A percentile compares a stretch with the other conserved stretches of the same genome.
Conservation (phyloP, 352 stramenopile species). For the Phytophthora constricta region DNA sequence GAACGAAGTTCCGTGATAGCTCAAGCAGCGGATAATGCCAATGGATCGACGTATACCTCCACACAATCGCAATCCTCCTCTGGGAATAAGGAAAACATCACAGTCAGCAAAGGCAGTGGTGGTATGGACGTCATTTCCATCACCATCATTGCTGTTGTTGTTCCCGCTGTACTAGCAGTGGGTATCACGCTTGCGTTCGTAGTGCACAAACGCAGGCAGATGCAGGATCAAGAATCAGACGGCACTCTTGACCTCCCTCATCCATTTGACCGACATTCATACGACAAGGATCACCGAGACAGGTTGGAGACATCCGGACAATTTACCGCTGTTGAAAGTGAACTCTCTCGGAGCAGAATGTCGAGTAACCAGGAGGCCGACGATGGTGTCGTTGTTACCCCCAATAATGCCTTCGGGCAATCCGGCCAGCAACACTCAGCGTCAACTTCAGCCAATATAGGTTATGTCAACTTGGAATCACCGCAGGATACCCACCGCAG, state of each 20-base stretch:
- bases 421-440: conserved; percentile 4
- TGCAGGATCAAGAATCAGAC: conserved; percentile 26
- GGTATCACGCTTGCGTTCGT: conserved; percentile 22
- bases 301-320: conserved; percentile 30
- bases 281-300: conserved; percentile 25
- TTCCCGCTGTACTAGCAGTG: conserved; percentile 22
- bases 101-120: conserved; percentile 1
- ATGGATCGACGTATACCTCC: background rate
- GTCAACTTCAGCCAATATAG: conserved; percentile 2
- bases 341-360: conserved; percentile 37
- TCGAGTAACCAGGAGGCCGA: conserved; percentile 20
- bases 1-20: conserved; percentile 11
- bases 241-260: conserved; percentile 33
- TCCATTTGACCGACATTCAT: conserved; percentile 24
- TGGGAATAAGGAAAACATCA: conserved; percentile 12
- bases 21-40: background rate
- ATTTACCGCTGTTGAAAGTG: conserved; percentile 32
- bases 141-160: conserved; percentile 29
- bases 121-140: conserved; percentile 15
- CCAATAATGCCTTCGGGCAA: conserved; percentile 8
- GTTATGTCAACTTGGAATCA: conserved; percentile 32
- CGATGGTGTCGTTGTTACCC: conserved; percentile 16
- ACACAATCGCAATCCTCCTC: conserved; percentile 7
- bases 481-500: conserved; percentile 2
- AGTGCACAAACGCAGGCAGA: conserved; percentile 23